Evolutionary conservation across 2,329 filamentous ascomycete species (phyloP).

Genomic region (Botrytis pseudocinerea): DNA sequence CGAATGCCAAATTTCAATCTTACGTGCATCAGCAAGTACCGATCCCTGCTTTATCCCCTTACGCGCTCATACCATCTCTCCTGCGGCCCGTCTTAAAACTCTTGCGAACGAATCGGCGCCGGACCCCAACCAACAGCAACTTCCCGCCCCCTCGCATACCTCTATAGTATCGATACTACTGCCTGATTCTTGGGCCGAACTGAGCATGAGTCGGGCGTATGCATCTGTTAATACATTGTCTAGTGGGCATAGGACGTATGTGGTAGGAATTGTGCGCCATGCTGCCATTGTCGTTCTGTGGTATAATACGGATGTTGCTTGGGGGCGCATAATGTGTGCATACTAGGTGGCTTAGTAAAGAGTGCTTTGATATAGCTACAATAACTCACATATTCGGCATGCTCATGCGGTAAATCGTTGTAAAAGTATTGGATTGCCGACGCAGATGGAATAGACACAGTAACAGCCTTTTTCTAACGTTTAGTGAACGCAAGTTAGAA

Average conservation of each 20-base stretch:
- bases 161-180: conserved; percentile 34
- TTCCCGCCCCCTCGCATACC: conserved; percentile 31
- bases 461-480: conserved; percentile 22
- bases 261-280: conserved; percentile 37
- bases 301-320: conserved; percentile 20
- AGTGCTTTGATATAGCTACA: neutral
- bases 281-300: conserved; percentile 34
- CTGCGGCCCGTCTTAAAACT: conserved; percentile 18
- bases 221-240: conserved; percentile 30
- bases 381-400: conserved; percentile 21
- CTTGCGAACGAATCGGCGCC: conserved; percentile 16
- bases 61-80: conserved; percentile 16
- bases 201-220: conserved; percentile 33
- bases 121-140: conserved; percentile 25
- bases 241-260: conserved; percentile 33
- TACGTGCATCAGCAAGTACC: neutral
- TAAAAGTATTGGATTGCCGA: conserved; percentile 20
- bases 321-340: conserved; percentile 39
- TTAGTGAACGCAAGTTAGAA: conserved; percentile 19
- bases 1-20: neutral
- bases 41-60: neutral
- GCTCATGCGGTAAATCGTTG: conserved; percentile 18
- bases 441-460: conserved; percentile 14
- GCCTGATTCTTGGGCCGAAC: conserved; percentile 29
- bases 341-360: conserved; percentile 33